Evolutionary conservation across 306 rosid genomes (phyloP).

Genomic region (Neltuma alba): DNA sequence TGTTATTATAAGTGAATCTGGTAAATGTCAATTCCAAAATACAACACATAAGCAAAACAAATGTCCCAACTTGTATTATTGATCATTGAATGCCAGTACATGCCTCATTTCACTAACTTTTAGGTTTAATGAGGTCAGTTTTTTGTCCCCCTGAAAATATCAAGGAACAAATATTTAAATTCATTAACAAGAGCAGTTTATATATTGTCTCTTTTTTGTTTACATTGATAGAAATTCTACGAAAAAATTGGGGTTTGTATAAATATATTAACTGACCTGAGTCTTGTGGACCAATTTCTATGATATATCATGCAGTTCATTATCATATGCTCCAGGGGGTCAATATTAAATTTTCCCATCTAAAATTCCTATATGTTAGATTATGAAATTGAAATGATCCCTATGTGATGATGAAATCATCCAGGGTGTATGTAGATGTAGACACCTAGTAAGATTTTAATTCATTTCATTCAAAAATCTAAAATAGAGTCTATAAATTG

Average conservation of each 20-base stretch:
- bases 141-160: not conserved
- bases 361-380: not conserved
- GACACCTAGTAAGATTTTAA: no score
- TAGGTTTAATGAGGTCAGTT: not conserved
- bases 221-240: not conserved
- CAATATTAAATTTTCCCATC: not conserved
- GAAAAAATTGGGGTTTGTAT: not conserved
- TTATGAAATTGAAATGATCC: not conserved
- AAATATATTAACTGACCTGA: not conserved
- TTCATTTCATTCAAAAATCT: no score
- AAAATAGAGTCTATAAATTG: no score
- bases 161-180: not conserved
- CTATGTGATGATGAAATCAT: not conserved
- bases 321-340: not conserved
- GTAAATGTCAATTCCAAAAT: conserved; percentile 62
- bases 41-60: conserved; percentile 14
- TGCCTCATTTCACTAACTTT: not conserved
- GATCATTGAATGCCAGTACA: not conserved
- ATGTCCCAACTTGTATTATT: not conserved
- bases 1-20: conserved; percentile 55
- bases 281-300: not conserved
- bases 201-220: not conserved
- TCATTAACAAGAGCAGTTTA: not conserved
- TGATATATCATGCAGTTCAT: not conserved
- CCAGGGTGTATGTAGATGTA: no score